Base-by-base conservation (phyloP, 441 rosid genomes). In the Aleurites moluccanus region DNA sequence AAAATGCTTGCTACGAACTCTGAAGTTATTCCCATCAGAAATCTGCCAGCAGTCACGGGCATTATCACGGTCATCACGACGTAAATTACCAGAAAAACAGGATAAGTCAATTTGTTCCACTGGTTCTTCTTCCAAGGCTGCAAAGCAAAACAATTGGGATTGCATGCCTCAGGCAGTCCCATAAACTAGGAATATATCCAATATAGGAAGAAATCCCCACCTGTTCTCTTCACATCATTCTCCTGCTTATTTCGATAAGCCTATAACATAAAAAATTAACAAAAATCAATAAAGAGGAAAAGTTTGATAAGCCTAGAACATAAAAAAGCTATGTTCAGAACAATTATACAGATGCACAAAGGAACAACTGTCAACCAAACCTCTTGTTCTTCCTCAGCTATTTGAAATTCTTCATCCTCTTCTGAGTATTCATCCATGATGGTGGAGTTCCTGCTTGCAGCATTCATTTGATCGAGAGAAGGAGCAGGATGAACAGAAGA, bases 1-100 rank as follows among this genome's bases (percentile, higher is more conserved):
- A 83, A 96, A 96, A 74, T 83, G 86, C 88, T 85, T 89, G 90
- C 97, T 90, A 70, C 99, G 99, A 79, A 96, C 93, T 89, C 93
- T 85, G 83, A 96, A 96, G 82, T 94, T 96, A 85, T 87, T 86
- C 76, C 93, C 98, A 83, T 92, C 91, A 74, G 98, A 89, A 67
- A 90, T 82, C 78, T 77, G 85, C 98, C 99, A 96, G 84, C 99
- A 90, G 78, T 96, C 80, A 78, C 98, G 98, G 69, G 95, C 85
- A 64, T 89, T 91, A 71, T 94, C 98, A 72, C 81, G 90, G 72
- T 92, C 97, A 89, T 96, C 92, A 33, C n/a, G 92, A 23, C 92
- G 87, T 79, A 94, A 83, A 85, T 89, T 96, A 61, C 98, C 99
- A 67, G 85, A 82, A 80, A 96, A 94, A 81, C 92, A 90, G 77